Evolutionary conservation across 371 early-diverging fungal genomes (phyloP).

Genomic region (Basidiobolus heterosporus): DNA sequence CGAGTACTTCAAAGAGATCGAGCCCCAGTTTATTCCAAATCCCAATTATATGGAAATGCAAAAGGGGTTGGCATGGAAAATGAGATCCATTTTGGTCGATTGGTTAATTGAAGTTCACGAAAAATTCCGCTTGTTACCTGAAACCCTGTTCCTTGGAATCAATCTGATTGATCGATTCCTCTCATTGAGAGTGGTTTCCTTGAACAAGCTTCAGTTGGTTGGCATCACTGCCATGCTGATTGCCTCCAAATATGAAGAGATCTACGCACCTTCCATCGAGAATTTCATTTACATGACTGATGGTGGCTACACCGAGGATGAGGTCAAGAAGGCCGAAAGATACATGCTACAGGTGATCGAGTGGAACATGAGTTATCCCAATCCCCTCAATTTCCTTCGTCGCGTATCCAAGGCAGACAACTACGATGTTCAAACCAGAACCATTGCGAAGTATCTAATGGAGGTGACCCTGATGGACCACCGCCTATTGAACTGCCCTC

Average conservation of each 20-base stretch:
- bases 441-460: slow-evolving; percentile 90
- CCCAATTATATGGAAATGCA: slow-evolving; percentile 70
- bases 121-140: slow-evolving; percentile 79
- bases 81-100: slow-evolving; percentile 83
- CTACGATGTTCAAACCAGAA: slow-evolving; percentile 75
- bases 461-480: slow-evolving; percentile 85
- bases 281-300: slow-evolving; percentile 75
- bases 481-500: slow-evolving; percentile 48
- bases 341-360: slow-evolving; percentile 68
- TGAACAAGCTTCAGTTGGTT: slow-evolving; percentile 87
- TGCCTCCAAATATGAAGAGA: slow-evolving; percentile 96
- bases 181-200: slow-evolving; percentile 58
- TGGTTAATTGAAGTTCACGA: slow-evolving; percentile 83
- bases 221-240: slow-evolving; percentile 86
- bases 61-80: slow-evolving; percentile 76
- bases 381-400: slow-evolving; percentile 79
- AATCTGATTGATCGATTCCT: slow-evolving; percentile 96
- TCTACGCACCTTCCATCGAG: slow-evolving; percentile 57
- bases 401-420: slow-evolving; percentile 74
- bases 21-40: slow-evolving; percentile 41
- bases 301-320: slow-evolving; percentile 53
- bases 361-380: slow-evolving; percentile 70
- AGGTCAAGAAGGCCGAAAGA: slow-evolving; percentile 74
- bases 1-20: slow-evolving; percentile 52
- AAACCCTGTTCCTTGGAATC: slow-evolving; percentile 87